These are phyloP conservation scores for Aethionema arabicum DNA, from an alignment of 345 rosid species.

Conservation along the genomic window DNA sequence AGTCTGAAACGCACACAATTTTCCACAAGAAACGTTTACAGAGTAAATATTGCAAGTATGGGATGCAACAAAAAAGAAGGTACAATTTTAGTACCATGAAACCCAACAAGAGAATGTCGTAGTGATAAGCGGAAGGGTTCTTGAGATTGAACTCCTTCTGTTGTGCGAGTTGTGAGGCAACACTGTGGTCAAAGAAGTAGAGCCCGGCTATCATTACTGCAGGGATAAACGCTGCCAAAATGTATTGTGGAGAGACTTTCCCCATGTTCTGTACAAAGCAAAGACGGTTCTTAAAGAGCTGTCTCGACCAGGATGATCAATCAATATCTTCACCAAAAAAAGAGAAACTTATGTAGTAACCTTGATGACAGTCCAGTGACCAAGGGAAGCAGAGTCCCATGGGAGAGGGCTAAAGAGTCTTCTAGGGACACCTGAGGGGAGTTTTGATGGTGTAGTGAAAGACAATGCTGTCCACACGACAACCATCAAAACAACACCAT, in stretches of 20 bases:
- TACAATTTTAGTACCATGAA: constrained; percentile 50
- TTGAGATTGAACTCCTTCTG: constrained; percentile 86
- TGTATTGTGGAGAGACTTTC: constrained; percentile 54
- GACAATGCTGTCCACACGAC: constrained; percentile 75
- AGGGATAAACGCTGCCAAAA: constrained; percentile 73
- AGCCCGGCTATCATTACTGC: constrained; percentile 81
- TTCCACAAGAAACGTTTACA: constrained; percentile 1
- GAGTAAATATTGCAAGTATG: neutral
- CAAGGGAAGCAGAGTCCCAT: constrained; percentile 56
- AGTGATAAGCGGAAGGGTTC: constrained; percentile 76
- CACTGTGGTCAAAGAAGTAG: constrained; percentile 83
- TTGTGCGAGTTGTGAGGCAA: constrained; percentile 81
- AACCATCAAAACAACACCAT: constrained; percentile 88
- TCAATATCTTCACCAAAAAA: neutral
- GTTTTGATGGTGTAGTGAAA: constrained; percentile 43
- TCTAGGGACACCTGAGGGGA: constrained; percentile 77
- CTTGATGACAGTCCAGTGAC: constrained; percentile 78
- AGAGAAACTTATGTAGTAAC: constrained; percentile 27
- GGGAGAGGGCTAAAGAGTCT: constrained; percentile 75
- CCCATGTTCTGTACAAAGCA: constrained; percentile 61
- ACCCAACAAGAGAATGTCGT: constrained; percentile 70
- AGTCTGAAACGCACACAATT: constrained; percentile 44
- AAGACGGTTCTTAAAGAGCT: neutral
- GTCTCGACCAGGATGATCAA: neutral
- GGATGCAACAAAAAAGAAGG: constrained; percentile 4